These are phyloP conservation scores for Dothiorella sarmentorum DNA, from an alignment of 2,329 filamentous ascomycete species.

Conservation along the genomic window DNA sequence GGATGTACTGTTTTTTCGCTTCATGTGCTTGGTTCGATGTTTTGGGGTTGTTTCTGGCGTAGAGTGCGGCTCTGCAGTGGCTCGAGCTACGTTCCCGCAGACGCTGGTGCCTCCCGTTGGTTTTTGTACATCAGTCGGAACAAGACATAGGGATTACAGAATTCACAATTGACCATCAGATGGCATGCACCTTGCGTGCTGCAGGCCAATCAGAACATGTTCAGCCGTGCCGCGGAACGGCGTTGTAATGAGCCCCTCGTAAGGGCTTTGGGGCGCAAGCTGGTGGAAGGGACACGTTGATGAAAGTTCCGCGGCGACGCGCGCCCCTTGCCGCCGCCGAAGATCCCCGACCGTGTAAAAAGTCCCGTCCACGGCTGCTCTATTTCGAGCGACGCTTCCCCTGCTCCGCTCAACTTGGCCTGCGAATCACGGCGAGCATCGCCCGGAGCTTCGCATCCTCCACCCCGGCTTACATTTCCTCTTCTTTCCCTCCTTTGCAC, in stretches of 20 bases:
- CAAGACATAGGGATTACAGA: constrained; percentile 13
- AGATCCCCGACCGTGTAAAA: constrained; percentile 18
- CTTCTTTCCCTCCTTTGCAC: constrained; percentile 16
- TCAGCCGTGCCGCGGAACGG: constrained; percentile 4
- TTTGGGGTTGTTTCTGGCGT: not conserved
- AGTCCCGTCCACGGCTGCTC: constrained; percentile 13
- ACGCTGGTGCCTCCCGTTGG: constrained; percentile 2
- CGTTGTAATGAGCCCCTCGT: not conserved
- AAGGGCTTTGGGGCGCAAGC: constrained; percentile 1
- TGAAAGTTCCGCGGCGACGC: constrained; percentile 10
- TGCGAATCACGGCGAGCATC: constrained; percentile 15
- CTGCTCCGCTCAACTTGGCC: constrained; percentile 18
- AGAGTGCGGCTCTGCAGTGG: constrained; percentile 15
- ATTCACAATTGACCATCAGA: not conserved
- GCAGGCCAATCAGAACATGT: not conserved
- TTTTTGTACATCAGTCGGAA: constrained; percentile 15
- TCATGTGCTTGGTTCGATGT: not conserved
- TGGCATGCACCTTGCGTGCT: constrained; percentile 11
- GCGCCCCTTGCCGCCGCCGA: constrained; percentile 14
- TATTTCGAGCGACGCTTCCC: constrained; percentile 17
- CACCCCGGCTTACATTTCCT: constrained; percentile 2
- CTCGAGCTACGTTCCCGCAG: constrained; percentile 13
- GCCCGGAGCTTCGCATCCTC: constrained; percentile 16
- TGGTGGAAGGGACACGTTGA: constrained; percentile 7
- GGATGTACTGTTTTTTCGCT: no score